These are phyloP conservation scores for Luffa aegyptiaca DNA, from an alignment of 306 rosid genomes.

Conservation along the genomic window DNA sequence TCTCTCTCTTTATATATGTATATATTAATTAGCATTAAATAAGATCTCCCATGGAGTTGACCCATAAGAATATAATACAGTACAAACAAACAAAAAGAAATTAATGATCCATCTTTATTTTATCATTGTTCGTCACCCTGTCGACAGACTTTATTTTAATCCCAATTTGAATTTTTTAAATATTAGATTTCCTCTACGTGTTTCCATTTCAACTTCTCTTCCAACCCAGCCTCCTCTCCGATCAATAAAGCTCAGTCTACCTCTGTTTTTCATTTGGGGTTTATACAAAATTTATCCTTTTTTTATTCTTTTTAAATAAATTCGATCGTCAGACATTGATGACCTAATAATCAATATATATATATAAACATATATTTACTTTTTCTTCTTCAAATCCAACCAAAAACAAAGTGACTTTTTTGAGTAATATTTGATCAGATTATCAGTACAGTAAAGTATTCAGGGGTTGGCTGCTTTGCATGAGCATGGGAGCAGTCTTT, in stretches of 20 bases:
- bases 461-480: too few species aligned
- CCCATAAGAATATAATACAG: background rate
- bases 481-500: background rate
- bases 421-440: too few species aligned
- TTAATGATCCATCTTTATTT: background rate
- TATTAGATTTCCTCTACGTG: background rate
- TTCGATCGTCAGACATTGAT: too few species aligned
- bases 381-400: too few species aligned
- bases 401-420: too few species aligned
- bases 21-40: background rate
- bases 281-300: too few species aligned
- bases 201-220: background rate
- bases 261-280: background rate
- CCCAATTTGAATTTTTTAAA: background rate
- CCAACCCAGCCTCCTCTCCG: background rate
- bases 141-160: background rate
- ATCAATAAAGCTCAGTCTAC: background rate
- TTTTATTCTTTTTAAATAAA: too few species aligned
- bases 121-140: constrained; percentile 1
- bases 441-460: too few species aligned
- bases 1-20: background rate
- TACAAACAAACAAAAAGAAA: background rate
- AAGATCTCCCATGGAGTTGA: background rate
- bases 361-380: too few species aligned
- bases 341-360: background rate